Base-by-base conservation (phyloP, 331 rosid genomes). In the Malus hybrid region DNA sequence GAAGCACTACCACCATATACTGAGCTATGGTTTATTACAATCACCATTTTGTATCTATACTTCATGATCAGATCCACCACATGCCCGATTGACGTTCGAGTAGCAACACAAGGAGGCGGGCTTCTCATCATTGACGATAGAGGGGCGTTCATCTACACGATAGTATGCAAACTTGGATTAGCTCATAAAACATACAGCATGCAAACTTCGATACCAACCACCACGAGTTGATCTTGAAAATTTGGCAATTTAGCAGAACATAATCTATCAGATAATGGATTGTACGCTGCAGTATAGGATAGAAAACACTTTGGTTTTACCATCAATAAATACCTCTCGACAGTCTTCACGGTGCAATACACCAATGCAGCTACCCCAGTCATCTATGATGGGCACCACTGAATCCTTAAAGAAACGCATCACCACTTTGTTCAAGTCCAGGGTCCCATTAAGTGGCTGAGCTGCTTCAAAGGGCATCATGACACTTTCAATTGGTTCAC, bases 351-450 rank as follows among this genome's bases (percentile, higher is more conserved):
- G 93, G 81, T 92, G 90, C 83, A 90, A 79, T 50, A 92, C 56
- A 71, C 97, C 97, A 4, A 70, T 76, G 82, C 97, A 92, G 78
- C 89, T 84, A 72, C 89, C 96, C 96, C 90, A 87, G 65, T 92
- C 93, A 73, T 92, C 97, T 24, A 86, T 69, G 72, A 90, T 76
- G 46, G 97, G 96, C 76, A 93, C 89, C 60, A 83, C 91, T 22
- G 87, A 73, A 56, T 87, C 87, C 46, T 65, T 75, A 31, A 82
- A 66, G 83, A 93, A 93, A 72, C 94, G 94, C 90, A 82, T 85
- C 0, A 56, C 87, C 77, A 90, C 92, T 69, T 88, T 69, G 76
- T 78, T 83, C 80, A 90, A 81, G 46, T 62, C 76, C 50, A 81
- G 24, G 67, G 86, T 73, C 56, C 90, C 88, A 65, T 72, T 82